Conservation (phyloP, 208 protist species). For the Wallacemonas sp. region DNA sequence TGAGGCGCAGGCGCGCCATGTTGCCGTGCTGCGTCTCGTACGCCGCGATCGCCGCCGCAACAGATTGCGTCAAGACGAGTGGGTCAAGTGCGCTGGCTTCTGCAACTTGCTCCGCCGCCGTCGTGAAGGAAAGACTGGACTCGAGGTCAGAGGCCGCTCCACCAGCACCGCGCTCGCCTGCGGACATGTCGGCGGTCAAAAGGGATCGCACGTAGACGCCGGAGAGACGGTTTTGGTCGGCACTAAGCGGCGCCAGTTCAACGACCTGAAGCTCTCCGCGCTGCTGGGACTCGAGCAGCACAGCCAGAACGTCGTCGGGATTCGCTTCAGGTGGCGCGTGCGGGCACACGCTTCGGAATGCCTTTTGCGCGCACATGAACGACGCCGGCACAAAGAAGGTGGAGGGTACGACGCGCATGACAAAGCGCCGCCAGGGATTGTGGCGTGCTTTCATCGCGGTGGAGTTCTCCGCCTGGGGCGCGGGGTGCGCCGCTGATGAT, state of each 20-base stretch:
- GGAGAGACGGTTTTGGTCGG: background rate
- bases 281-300: background rate
- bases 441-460: too few species aligned
- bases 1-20: background rate
- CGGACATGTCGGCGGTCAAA: background rate
- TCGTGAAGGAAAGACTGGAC: background rate
- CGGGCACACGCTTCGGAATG: background rate
- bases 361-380: slow-evolving; percentile 2
- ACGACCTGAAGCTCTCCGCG: slow-evolving; percentile 6
- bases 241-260: background rate
- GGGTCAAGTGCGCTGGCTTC: background rate
- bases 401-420: slow-evolving; percentile 2
- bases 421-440: slow-evolving; percentile 1
- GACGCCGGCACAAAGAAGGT: slow-evolving; percentile 24
- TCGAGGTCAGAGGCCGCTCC: background rate
- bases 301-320: background rate
- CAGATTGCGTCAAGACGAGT: background rate
- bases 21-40: background rate
- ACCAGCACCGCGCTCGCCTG: too few species aligned
- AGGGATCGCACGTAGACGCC: background rate
- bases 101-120: background rate
- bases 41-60: background rate
- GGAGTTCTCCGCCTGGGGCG: too few species aligned
- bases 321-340: background rate
- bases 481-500: too few species aligned